A percentile compares a stretch with the other conserved stretches of the same genome.
Conservation (phyloP, 768 basidiomycete genomes). For the Leccinum subgranulosum region DNA sequence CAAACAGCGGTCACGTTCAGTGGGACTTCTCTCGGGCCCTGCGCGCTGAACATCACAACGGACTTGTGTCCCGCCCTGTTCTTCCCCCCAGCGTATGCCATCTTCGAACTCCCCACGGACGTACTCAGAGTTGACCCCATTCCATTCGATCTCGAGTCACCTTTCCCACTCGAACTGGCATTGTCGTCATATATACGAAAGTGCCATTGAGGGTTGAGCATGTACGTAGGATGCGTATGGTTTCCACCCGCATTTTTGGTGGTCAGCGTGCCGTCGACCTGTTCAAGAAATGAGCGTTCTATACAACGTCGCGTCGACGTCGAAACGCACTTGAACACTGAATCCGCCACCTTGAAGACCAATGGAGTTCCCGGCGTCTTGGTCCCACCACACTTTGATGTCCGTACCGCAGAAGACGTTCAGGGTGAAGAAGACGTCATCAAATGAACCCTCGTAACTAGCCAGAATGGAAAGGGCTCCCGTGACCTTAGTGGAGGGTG, state of each 20-base stretch:
- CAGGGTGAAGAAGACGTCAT: constrained; percentile 66
- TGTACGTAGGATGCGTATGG: constrained; percentile 72
- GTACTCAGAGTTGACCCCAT: neutral
- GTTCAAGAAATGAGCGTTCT: constrained; percentile 4
- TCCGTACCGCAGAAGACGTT: constrained; percentile 43
- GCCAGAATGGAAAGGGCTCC: constrained; percentile 53
- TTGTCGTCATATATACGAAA: constrained; percentile 50
- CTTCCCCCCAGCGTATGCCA: constrained; percentile 6
- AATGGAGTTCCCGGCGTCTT: constrained; percentile 22
- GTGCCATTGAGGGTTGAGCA: constrained; percentile 88
- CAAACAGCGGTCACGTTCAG: constrained; percentile 73
- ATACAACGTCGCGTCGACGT: neutral
- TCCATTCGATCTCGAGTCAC: neutral
- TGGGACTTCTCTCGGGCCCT: constrained; percentile 62
- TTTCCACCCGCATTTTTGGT: constrained; percentile 83
- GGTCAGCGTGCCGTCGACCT: constrained; percentile 65
- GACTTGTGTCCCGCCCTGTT: constrained; percentile 32
- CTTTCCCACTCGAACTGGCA: constrained; percentile 1
- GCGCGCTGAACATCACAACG: constrained; percentile 43
- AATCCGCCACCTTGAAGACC: constrained; percentile 6
- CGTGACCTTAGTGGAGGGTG: constrained; percentile 22
- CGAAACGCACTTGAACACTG: constrained; percentile 12
- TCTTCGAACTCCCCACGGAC: neutral
- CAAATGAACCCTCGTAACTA: constrained; percentile 65
- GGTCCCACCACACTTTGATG: constrained; percentile 46